Conservation (phyloP, 1,284 basidiomycete genomes). For the Rhodotorula sp. region DNA sequence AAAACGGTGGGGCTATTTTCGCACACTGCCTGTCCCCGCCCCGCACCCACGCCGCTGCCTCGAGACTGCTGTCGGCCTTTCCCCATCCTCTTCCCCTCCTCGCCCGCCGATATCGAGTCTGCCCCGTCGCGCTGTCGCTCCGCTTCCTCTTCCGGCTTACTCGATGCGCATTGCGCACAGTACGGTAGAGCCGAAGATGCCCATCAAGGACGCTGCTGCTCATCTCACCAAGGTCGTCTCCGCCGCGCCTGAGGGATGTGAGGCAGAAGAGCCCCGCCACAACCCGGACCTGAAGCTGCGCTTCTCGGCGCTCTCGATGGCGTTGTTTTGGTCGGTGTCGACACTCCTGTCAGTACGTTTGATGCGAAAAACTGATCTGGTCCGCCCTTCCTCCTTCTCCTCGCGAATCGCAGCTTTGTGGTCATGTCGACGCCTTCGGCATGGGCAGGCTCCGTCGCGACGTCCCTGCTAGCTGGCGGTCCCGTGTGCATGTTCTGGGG, state of each 20-base stretch:
- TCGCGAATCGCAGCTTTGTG: background rate
- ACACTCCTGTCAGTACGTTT: fast-evolving
- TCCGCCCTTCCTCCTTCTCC: background rate
- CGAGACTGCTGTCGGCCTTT: too few relatives aligned
- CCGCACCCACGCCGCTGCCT: too few relatives aligned
- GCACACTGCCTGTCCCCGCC: too few relatives aligned
- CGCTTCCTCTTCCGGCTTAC: background rate
- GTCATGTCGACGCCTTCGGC: background rate
- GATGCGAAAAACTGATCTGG: too few relatives aligned
- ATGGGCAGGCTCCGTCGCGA: conserved; percentile 1
- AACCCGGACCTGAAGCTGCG: background rate
- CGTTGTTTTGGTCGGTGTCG: background rate
- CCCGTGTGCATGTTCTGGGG: conserved; percentile 8
- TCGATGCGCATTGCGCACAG: background rate
- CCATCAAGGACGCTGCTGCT: background rate
- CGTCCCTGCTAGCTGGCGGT: background rate
- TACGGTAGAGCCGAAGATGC: background rate
- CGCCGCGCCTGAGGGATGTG: background rate
- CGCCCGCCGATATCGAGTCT: background rate
- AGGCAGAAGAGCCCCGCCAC: background rate
- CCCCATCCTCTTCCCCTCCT: background rate
- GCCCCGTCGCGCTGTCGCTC: too few relatives aligned
- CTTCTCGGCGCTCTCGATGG: conserved; percentile 1
- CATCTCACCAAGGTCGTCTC: background rate
- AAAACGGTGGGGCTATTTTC: too few relatives aligned